phyloP scores from a whole-genome alignment of 2,329 filamentous ascomycete genomes.

The Pseudofabraea citricarpa region DNA sequence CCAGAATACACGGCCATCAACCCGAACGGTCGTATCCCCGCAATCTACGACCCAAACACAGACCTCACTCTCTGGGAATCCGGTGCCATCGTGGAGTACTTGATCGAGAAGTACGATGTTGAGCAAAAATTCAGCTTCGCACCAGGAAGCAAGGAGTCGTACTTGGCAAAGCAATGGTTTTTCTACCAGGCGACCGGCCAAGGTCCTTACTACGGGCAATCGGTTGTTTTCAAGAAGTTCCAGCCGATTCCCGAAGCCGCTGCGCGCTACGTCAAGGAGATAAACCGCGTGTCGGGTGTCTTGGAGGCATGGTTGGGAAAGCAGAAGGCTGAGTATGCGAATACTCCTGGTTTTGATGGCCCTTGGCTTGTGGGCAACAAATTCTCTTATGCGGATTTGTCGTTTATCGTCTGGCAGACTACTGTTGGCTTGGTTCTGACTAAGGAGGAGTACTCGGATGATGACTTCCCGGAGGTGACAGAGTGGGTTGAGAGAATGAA shows the following conservation, averaged over 20 bases:
- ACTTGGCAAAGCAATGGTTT: slow-evolving; percentile 30
- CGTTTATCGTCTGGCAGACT: slow-evolving; percentile 3
- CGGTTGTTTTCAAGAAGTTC: slow-evolving; percentile 24
- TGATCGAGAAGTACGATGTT: slow-evolving; percentile 34
- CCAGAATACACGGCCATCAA: slow-evolving; percentile 27
- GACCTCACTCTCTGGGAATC: slow-evolving; percentile 37
- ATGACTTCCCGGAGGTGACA: slow-evolving; percentile 3
- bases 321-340: too few species aligned
- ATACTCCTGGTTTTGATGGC: too few species aligned
- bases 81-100: slow-evolving; percentile 37
- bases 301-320: slow-evolving; percentile 33
- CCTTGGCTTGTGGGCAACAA: slow-evolving; percentile 33
- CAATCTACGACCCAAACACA: slow-evolving; percentile 32
- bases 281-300: slow-evolving; percentile 28
- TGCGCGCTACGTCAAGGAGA: slow-evolving; percentile 38
- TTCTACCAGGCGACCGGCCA: slow-evolving; percentile 32
- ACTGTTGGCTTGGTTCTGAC: background rate
- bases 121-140: slow-evolving; percentile 29
- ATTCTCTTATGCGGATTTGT: slow-evolving; percentile 29
- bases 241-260: slow-evolving; percentile 33
- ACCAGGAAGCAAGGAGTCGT: slow-evolving; percentile 21
- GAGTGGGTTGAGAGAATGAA: slow-evolving; percentile 5
- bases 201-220: slow-evolving; percentile 34
- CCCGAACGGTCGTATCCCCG: slow-evolving; percentile 19
- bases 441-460: background rate